Evolutionary conservation across 2,329 filamentous ascomycete species (phyloP).

Genomic region (Fusarium decemcellulare): DNA sequence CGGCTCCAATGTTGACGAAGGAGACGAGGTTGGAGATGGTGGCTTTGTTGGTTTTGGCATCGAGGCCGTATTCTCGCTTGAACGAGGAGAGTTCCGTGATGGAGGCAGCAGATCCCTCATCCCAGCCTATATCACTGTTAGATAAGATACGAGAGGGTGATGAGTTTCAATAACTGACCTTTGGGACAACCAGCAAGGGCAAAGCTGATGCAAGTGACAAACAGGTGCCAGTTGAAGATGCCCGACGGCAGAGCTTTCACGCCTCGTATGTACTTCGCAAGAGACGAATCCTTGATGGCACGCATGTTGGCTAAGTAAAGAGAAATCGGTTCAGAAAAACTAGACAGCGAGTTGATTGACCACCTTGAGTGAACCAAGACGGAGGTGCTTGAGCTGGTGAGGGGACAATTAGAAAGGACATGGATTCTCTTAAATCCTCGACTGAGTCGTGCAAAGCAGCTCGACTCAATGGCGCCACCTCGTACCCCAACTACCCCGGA

Average conservation of each 20-base stretch:
- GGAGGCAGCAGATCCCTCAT: not conserved
- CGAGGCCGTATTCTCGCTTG: not conserved
- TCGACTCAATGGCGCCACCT: not conserved
- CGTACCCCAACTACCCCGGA: not conserved
- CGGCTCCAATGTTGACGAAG: slow-evolving; percentile 18
- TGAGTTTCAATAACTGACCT: slow-evolving; percentile 2
- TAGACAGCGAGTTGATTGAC: not conserved
- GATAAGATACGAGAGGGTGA: not conserved
- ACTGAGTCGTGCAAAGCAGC: not conserved
- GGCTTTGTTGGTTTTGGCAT: not conserved
- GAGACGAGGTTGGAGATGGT: slow-evolving; percentile 10
- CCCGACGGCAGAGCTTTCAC: slow-evolving; percentile 1
- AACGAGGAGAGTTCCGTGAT: not conserved
- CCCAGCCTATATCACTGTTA: not conserved
- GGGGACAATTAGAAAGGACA: not conserved
- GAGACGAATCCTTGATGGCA: slow-evolving; percentile 5
- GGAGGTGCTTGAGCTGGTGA: not conserved
- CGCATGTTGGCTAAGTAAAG: not conserved
- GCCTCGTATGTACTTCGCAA: slow-evolving; percentile 11
- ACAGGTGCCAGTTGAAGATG: slow-evolving; percentile 11
- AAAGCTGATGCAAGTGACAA: slow-evolving; percentile 2
- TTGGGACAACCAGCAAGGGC: slow-evolving; percentile 7
- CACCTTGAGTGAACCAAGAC: not conserved
- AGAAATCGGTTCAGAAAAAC: too few relatives aligned
- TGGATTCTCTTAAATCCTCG: not conserved